Conservation (phyloP, 2,329 filamentous ascomycete species). For the Aureobasidium sp. region DNA sequence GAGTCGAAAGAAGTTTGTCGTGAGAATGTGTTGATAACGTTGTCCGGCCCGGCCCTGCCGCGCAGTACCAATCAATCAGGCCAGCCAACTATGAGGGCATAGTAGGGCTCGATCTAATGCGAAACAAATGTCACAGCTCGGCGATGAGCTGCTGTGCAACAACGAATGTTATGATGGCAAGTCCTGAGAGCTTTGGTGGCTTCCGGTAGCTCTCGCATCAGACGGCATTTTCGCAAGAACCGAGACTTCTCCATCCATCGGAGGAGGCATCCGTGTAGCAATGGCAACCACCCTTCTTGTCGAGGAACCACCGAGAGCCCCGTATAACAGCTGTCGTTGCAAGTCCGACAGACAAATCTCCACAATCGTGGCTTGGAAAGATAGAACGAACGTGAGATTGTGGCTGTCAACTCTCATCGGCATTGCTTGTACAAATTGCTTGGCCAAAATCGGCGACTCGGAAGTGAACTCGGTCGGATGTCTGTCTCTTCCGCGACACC, state of each 20-base stretch:
- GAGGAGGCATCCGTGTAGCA: background rate
- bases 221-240: background rate
- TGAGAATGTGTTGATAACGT: background rate
- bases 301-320: background rate
- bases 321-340: background rate
- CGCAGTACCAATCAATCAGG: background rate
- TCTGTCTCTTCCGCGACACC: background rate
- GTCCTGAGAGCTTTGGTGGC: background rate
- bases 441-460: background rate
- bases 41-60: background rate
- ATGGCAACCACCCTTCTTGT: background rate
- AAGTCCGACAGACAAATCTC: background rate
- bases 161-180: background rate
- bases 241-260: background rate
- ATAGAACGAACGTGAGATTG: background rate
- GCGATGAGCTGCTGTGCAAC: background rate
- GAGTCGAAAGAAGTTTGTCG: background rate
- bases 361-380: background rate
- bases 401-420: background rate
- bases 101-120: background rate
- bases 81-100: background rate
- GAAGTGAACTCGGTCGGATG: background rate
- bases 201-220: background rate
- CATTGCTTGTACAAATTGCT: conserved; percentile 4
- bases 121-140: background rate